A percentile compares a stretch with the other conserved stretches of the same genome.
Evolutionary conservation across 768 basidiomycete genomes (phyloP).

Genomic region (Termitomyces sp.): DNA sequence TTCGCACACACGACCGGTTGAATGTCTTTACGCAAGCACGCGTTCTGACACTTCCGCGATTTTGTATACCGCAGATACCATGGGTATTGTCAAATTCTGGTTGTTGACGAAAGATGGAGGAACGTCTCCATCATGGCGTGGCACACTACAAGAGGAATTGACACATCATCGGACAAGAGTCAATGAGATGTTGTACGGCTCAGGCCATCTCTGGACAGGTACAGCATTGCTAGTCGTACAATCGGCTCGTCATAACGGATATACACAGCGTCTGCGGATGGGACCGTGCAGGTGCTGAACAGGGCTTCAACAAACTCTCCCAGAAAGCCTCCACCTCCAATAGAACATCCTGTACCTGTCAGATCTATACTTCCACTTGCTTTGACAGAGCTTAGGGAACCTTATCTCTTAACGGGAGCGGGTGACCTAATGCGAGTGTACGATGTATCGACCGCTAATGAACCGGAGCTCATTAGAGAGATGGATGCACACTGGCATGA

Average conservation of each 20-base stretch:
- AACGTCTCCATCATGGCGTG: conserved; percentile 43
- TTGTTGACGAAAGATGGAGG: conserved; percentile 45
- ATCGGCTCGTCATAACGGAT: background rate
- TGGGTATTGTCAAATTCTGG: conserved; percentile 90
- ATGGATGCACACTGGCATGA: conserved; percentile 92
- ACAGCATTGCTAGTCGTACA: conserved; percentile 1
- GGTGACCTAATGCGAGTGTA: conserved; percentile 83
- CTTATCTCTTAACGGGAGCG: conserved; percentile 77
- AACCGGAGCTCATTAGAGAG: conserved; percentile 67
- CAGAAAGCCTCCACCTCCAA: conserved; percentile 44
- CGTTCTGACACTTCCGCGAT: conserved; percentile 42
- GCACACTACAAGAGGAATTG: conserved; percentile 51
- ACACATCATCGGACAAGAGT: conserved; percentile 80
- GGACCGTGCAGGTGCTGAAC: conserved; percentile 65
- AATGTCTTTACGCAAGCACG: conserved; percentile 60
- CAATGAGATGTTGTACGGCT: conserved; percentile 63
- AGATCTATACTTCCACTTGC: conserved; percentile 69
- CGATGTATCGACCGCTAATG: conserved; percentile 66
- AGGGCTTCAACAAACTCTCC: conserved; percentile 28
- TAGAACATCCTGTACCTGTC: conserved; percentile 61
- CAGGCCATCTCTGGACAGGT: conserved; percentile 92
- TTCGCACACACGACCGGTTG: conserved; percentile 85
- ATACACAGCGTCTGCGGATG: conserved; percentile 79
- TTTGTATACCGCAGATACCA: conserved; percentile 86
- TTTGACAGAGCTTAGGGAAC: conserved; percentile 60